phyloP scores from a whole-genome alignment of 495 filamentous ascomycete species.

The Xylaria cubensis region DNA sequence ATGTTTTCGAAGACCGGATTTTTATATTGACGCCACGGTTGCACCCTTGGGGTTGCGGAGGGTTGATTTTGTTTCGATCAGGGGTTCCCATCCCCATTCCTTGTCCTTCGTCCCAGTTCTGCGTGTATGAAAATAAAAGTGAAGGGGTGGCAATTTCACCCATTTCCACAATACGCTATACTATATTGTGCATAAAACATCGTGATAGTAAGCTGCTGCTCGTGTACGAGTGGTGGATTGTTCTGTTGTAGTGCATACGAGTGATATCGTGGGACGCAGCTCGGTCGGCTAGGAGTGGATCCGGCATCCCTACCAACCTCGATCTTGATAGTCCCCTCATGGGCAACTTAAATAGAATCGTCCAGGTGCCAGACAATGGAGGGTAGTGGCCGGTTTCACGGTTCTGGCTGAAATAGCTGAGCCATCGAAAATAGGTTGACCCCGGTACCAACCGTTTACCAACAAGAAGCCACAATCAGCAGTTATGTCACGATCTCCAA shows the following conservation, averaged over 20 bases:
- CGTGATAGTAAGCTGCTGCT: neutral
- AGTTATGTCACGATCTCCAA: conserved; percentile 1
- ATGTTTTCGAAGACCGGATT: neutral
- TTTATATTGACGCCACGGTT: conserved; percentile 6
- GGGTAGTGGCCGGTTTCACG: neutral
- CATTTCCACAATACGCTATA: neutral
- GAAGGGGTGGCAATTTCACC: neutral
- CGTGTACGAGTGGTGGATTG: neutral
- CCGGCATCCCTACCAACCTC: conserved; percentile 5
- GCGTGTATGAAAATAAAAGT: neutral
- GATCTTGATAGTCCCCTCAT: neutral
- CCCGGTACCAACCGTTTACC: neutral
- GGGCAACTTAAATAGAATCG: neutral
- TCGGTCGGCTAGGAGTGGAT: conserved; percentile 16
- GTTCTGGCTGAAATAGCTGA: neutral
- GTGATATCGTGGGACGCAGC: conserved; percentile 9
- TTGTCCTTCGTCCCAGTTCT: neutral
- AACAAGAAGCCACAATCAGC: conserved; percentile 12
- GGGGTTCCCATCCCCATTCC: neutral
- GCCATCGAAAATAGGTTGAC: conserved; percentile 1
- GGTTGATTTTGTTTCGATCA: neutral
- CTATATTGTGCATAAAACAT: neutral
- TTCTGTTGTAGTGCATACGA: conserved; percentile 2
- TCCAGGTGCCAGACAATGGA: conserved; percentile 1
- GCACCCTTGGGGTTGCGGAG: conserved; percentile 1